These are phyloP conservation scores for Colletotrichum costaricense DNA, from an alignment of 2,329 filamentous ascomycete genomes.

Conservation along the genomic window DNA sequence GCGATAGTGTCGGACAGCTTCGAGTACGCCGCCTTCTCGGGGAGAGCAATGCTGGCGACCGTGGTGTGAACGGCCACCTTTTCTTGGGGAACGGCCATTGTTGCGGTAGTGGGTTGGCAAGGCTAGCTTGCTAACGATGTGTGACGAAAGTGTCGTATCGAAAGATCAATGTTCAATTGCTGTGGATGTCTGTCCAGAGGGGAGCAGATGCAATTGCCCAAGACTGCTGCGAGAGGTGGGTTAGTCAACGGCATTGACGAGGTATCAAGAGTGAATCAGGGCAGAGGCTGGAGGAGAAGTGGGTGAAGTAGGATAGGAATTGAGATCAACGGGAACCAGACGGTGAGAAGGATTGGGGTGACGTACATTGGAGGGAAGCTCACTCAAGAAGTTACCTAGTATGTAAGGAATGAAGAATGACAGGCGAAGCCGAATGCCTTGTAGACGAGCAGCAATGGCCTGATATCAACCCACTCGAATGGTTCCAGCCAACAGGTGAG, in stretches of 20 bases:
- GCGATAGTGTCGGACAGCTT: constrained; percentile 8
- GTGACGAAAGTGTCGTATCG: background rate
- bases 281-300: constrained; percentile 4
- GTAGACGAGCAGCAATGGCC: constrained; percentile 3
- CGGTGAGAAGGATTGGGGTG: constrained; percentile 5
- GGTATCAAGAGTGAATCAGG: constrained; percentile 14
- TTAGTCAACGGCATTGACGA: constrained; percentile 29
- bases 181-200: background rate
- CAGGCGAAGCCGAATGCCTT: constrained; percentile 4
- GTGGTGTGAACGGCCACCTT: constrained; percentile 16
- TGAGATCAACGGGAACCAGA: constrained; percentile 20
- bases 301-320: constrained; percentile 7
- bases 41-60: constrained; percentile 22
- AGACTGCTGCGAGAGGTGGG: constrained; percentile 14
- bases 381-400: background rate
- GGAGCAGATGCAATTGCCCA: constrained; percentile 13
- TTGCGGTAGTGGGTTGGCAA: background rate
- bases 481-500: constrained; percentile 27
- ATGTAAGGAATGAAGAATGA: background rate
- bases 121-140: constrained; percentile 15
- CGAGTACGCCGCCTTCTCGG: constrained; percentile 31
- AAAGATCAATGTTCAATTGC: background rate
- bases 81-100: constrained; percentile 29
- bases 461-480: constrained; percentile 27
- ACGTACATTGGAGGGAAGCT: constrained; percentile 16